Conservation (phyloP, 2,329 filamentous ascomycete species). For the Colletotrichum lini region DNA sequence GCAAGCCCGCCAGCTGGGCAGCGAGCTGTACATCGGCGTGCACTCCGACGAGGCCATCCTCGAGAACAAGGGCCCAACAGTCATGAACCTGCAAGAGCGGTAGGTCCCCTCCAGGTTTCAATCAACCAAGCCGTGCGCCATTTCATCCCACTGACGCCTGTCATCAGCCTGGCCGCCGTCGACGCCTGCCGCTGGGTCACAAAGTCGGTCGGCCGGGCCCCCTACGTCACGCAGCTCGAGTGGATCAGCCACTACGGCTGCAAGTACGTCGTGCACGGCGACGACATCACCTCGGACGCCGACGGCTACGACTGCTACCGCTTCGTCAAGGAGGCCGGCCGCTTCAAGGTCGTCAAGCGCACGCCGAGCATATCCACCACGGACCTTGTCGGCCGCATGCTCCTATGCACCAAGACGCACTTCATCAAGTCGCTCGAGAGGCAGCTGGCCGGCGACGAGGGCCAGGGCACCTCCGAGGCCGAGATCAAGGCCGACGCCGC, state of each 20-base stretch:
- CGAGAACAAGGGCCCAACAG: conserved; percentile 96
- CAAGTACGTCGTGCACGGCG: conserved; percentile 94
- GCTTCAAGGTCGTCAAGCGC: conserved; percentile 97
- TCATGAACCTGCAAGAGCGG: conserved; percentile 95
- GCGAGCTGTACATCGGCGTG: conserved; percentile 90
- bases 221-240: conserved; percentile 92
- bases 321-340: conserved; percentile 92
- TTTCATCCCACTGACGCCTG: neutral
- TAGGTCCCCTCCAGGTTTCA: conserved; percentile 49
- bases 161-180: conserved; percentile 82
- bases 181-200: conserved; percentile 97
- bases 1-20: conserved; percentile 91
- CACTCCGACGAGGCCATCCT: conserved; percentile 97
- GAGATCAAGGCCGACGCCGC: conserved; percentile 75
- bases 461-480: conserved; percentile 73
- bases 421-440: conserved; percentile 87
- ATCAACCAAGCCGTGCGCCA: conserved; percentile 25
- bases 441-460: conserved; percentile 79
- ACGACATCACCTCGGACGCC: conserved; percentile 96
- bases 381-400: conserved; percentile 97
- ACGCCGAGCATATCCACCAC: conserved; percentile 98
- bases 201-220: conserved; percentile 84
- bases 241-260: conserved; percentile 98
- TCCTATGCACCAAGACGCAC: conserved; percentile 94
- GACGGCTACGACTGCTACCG: conserved; percentile 97